Base-by-base conservation (phyloP, 495 filamentous ascomycete species). In the Hypoxylon fuscum region DNA sequence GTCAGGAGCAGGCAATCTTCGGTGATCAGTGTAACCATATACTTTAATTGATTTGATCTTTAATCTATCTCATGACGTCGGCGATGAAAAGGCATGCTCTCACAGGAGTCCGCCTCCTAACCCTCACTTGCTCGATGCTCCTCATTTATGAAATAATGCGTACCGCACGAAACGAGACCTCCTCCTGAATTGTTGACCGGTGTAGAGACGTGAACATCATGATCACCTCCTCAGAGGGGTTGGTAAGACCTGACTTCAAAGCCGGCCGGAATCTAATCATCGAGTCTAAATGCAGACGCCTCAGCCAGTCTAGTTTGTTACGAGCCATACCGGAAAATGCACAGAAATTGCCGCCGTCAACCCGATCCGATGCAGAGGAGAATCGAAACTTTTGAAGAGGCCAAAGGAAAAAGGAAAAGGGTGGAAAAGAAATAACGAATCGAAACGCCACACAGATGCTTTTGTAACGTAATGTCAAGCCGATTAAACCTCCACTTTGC, bases 241-340 rank as follows among this genome's bases (percentile, higher is more conserved):
- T 59, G 54, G 53, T 50, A 45, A 17, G 43, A 50, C 62, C 62
- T 65, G 62, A 50, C 49, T 51, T 57, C 47, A 49, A 41, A 66
- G 50, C 38, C 21, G 66, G 63, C 67, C 54, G 43, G 64, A 66
- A 55, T 72, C 69, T 72, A 72, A 70, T 68, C 66, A 45, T 72
- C 69, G 67, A 70, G 60, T 72, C 69, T 72, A 72, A 68, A 72
- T 70, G 69, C 69, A 61, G 61, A 71, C 63, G 62, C 68, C 68
- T 57, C 67, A 72, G 61, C 69, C 67, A 70, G 68, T 79, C 76
- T 79, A 78, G 68, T 69, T 73, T 74, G 69, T 73, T 68, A 68
- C 69, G 63, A 75, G 59, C 70, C 72, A 68, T 66, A 65, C 72
- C 76, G 62, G 74, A 72, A 64, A 73, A 78, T 77, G 75, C 72